phyloP scores from a whole-genome alignment of 139 green algal species.

The Asterochloris sp. region DNA sequence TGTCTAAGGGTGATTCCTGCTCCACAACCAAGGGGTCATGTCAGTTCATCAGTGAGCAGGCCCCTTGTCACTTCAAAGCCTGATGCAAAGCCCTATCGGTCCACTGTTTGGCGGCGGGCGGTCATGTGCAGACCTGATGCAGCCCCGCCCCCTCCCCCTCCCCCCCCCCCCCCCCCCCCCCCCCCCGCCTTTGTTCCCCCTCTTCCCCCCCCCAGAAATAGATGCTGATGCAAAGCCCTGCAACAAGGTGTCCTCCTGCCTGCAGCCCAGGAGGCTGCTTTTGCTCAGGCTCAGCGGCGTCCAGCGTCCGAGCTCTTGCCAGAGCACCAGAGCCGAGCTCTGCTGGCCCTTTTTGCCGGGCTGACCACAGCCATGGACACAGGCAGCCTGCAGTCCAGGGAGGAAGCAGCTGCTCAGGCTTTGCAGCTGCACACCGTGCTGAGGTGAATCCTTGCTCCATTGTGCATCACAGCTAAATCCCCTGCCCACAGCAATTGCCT shows the following conservation, averaged over 20 bases:
- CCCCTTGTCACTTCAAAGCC: neutral
- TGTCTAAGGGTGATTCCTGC: neutral
- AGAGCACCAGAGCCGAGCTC: neutral
- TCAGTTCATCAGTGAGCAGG: neutral
- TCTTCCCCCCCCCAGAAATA: neutral
- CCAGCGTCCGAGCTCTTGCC: neutral
- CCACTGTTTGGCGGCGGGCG: neutral
- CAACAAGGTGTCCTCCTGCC: neutral
- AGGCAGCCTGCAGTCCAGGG: neutral
- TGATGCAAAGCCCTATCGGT: neutral
- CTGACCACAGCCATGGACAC: neutral
- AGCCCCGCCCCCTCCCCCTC: no score
- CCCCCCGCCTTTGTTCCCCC: neutral
- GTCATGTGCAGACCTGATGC: neutral
- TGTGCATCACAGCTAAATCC: neutral
- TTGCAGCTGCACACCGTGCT: conserved; percentile 8
- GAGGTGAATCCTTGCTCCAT: neutral
- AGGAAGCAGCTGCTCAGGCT: conserved; percentile 2
- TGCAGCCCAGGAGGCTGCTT: conserved; percentile 13
- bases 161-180: no score
- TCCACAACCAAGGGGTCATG: neutral
- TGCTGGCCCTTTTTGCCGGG: conserved; percentile 11
- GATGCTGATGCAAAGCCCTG: neutral
- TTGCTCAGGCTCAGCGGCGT: neutral
- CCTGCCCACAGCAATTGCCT: neutral